Conservation (phyloP, 139 green algal genomes). For the Chlamydomonas incerta region DNA sequence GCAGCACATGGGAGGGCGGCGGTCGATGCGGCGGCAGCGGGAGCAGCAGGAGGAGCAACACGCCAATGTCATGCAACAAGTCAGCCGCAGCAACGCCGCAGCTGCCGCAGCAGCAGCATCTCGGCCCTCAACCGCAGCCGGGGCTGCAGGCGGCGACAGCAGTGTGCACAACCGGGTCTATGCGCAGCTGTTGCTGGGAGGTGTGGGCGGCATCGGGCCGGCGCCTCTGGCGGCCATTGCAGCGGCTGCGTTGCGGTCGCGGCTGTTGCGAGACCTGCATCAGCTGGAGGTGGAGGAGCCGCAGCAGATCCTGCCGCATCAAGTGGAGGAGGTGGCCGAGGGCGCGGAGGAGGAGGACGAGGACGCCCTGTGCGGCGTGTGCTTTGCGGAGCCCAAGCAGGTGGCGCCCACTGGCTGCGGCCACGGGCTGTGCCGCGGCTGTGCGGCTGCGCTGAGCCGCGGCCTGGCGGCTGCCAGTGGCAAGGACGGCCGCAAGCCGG, state of each 20-base stretch:
- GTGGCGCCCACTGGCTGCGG: constrained; percentile 25
- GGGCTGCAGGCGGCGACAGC: neutral
- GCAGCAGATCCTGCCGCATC: no score
- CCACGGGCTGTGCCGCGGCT: constrained; percentile 8
- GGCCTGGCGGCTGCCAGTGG: neutral
- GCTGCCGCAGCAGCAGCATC: no score
- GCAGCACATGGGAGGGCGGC: no score
- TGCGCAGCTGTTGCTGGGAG: neutral
- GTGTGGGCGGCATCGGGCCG: neutral
- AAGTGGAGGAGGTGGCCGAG: no score
- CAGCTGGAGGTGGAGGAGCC: neutral
- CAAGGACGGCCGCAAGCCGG: neutral
- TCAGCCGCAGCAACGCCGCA: no score
- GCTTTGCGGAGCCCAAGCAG: constrained; percentile 1
- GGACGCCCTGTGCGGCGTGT: constrained; percentile 9
- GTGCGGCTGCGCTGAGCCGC: neutral
- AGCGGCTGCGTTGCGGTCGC: neutral
- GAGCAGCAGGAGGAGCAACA: no score
- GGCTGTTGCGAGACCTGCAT: neutral
- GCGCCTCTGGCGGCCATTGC: neutral
- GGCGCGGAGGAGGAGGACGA: neutral
- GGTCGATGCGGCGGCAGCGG: no score
- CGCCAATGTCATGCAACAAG: no score
- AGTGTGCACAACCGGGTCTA: neutral
- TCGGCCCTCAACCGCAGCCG: neutral